phyloP scores from a whole-genome alignment of 108 stramenopile species.

The Cyclotella choctawhatcheeana region DNA sequence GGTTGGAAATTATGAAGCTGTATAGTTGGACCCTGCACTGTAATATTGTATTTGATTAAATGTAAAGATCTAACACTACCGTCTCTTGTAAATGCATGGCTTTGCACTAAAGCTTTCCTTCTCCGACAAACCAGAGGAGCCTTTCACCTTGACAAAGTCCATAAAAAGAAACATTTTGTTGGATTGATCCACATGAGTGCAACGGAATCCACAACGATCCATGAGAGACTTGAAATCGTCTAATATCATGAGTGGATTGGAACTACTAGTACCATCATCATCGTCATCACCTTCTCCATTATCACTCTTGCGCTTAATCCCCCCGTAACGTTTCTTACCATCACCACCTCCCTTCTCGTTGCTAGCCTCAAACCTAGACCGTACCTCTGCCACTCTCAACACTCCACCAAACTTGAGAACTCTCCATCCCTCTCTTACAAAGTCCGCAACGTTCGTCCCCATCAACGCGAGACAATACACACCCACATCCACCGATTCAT shows the following conservation, averaged over 20 bases:
- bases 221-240: constrained; percentile 73
- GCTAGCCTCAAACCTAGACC: constrained; percentile 89
- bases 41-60: too few relatives aligned
- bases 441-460: constrained; percentile 96
- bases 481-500: constrained; percentile 89
- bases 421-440: constrained; percentile 93
- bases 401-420: constrained; percentile 84
- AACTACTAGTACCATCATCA: constrained; percentile 16
- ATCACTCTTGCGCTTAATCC: too few relatives aligned
- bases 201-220: constrained; percentile 75
- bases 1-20: too few relatives aligned
- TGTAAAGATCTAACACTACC: too few relatives aligned
- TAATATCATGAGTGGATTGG: constrained; percentile 46
- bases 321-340: constrained; percentile 26
- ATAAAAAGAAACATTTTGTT: constrained; percentile 96
- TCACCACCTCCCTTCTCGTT: constrained; percentile 44
- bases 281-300: constrained; percentile 6
- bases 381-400: constrained; percentile 95
- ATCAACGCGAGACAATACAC: constrained; percentile 98
- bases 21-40: too few relatives aligned
- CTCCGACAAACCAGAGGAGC: constrained; percentile 61
- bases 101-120: constrained; percentile 74
- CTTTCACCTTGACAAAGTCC: constrained; percentile 80
- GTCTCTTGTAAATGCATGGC: constrained; percentile 89
- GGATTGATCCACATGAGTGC: constrained; percentile 66